Base-by-base conservation (phyloP, 306 rosid genomes). In the Gynostemma pentaphyllum region DNA sequence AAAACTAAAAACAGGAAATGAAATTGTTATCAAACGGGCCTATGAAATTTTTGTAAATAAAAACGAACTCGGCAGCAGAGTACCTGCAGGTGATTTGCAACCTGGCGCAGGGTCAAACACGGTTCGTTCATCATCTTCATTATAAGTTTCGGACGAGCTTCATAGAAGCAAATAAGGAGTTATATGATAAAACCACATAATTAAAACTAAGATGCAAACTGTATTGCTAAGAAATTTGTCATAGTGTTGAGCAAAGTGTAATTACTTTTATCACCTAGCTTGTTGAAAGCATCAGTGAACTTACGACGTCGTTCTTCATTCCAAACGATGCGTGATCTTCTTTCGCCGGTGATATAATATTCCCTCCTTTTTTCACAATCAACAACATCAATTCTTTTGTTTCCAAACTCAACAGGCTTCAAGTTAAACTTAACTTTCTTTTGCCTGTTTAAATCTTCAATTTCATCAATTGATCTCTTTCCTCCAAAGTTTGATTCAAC, bases 81-180 rank as follows among this genome's bases (percentile, higher is more conserved):
- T 74, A 85, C 89, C 94, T 83, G 87, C 13, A 76, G 70, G 67
- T 86, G 85, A 50, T 83, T 86, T 11, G 85, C 77, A 51, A 83
- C 76, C 24, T 86, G 89, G 56, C 74, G 74, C 18, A 37, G 22
- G 7, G 89, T 74, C 46, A 83, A 40, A 30, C 45, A 5, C 44
- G 73, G 73, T 42, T 37, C 80, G 13, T 75, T 70, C 85, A 86
- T 80, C 73, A 16, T 0, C 44, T 45, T 34, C 26, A 50, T 21
- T 61, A 86, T 74, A 8, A 28, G 10, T 66, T 71, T 86, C 0
- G 89, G 89, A 42, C 79, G 81, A 72, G 78, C 74, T 42, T 47
- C 86, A 46, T 4, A 8, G 53, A 47, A 45, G 62, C 62, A 66
- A 55, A 26, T 62, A 72, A 61, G 13, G 16, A 3, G 21, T 16